Evolutionary conservation across 805 yeast genomes (phyloP), one percentile per base, ranked within the genome.

Genomic region (Suhomyces sp.): DNA sequence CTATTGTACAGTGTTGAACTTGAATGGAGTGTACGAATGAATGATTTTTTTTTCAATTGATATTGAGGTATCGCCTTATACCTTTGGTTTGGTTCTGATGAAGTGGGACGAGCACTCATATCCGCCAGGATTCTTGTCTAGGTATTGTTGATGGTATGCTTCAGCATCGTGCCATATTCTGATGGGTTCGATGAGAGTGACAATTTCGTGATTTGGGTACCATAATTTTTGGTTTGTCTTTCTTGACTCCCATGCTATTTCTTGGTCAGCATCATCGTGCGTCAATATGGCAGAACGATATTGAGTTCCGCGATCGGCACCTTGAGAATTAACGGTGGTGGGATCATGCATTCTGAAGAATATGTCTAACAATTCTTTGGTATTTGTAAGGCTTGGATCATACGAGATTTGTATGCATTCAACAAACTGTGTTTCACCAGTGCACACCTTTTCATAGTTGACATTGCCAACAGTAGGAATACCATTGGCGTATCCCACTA

Each of bases 281-380:
- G 85, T 76, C 69, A 84, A 89, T 9, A 94, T 79, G 1, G 85
- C 97, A 15, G 93, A 85, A 61, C 97, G 81, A 73, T 93, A 93
- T 68, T 94, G 98, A 1, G 93, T 82, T 8, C 99, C 99, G 7
- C 61, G 60, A 63, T 93, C 97, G 17, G 89, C 87, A 3, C 99
- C 99, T 69, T 94, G 98, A 1, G 80, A 64, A 62, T 92, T 83
- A 49, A 78, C 54, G 2, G 91, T 85, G 2, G 98, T 94, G 46
- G 99, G 98, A 69, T 94, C 98, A 67, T 93, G 99, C 67, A 90
- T 89, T 61, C 86, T 78, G 75, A 90, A 92, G 75, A 93, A 94
- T 59, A 92, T 89, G 51, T 86, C 92, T 43, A 89, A 69, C 44
- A 93, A 70, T 25, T 86, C 88, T 51, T 71, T 79, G 60, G 83